Evolutionary conservation across 2,329 filamentous ascomycete species (phyloP).

Genomic region (Colletotrichum godetiae): DNA sequence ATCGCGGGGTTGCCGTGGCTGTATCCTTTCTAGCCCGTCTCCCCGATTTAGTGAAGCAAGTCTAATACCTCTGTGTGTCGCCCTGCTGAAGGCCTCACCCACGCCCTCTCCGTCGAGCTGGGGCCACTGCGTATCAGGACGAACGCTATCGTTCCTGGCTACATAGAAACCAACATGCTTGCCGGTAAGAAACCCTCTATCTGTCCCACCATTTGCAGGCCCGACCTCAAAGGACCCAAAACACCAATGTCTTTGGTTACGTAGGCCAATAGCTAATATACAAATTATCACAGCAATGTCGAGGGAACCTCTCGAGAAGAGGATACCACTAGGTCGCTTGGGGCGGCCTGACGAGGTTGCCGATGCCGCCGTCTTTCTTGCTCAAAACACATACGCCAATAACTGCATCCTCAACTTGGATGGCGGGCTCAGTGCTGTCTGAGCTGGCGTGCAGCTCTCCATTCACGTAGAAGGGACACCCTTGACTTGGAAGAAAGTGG

Average conservation of each 20-base stretch:
- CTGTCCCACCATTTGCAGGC: not conserved
- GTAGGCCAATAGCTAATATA: conserved; percentile 50
- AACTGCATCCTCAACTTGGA: conserved; percentile 90
- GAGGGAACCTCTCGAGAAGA: conserved; percentile 42
- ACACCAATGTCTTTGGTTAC: not conserved
- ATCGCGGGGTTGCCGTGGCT: not conserved
- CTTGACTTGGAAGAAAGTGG: conserved; percentile 7
- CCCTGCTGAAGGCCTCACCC: conserved; percentile 69
- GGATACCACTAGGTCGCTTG: conserved; percentile 63
- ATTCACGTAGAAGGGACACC: not conserved
- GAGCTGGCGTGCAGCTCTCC: conserved; percentile 38
- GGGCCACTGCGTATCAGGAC: conserved; percentile 73
- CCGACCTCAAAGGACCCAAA: not conserved
- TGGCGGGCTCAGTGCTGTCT: conserved; percentile 80
- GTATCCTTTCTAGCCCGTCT: conserved; percentile 3
- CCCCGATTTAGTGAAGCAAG: conserved; percentile 1
- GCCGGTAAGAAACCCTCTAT: conserved; percentile 60
- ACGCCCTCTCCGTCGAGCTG: conserved; percentile 73
- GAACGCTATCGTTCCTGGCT: conserved; percentile 86
- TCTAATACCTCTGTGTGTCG: conserved; percentile 11
- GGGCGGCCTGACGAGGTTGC: conserved; percentile 79
- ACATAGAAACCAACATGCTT: conserved; percentile 86
- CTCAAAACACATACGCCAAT: conserved; percentile 83
- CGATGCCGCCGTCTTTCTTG: conserved; percentile 84
- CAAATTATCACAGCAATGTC: conserved; percentile 41